phyloP scores from a whole-genome alignment of 2,329 filamentous ascomycete species.

The Hypoxylon sp. region DNA sequence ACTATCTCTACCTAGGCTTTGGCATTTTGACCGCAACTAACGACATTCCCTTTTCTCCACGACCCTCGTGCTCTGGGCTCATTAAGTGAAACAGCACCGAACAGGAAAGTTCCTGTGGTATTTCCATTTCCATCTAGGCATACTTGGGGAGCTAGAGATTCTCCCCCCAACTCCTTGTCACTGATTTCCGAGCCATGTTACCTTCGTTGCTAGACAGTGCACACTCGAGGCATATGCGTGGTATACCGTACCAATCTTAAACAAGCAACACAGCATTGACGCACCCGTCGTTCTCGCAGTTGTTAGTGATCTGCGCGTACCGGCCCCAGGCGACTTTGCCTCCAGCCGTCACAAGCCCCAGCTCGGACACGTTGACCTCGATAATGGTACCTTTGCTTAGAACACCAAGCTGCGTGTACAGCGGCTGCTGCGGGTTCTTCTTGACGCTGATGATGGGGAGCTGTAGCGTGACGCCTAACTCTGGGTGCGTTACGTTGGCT shows the following conservation, averaged over 20 bases:
- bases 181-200: neutral
- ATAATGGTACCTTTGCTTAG: conserved; percentile 83
- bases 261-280: conserved; percentile 59
- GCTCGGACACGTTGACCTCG: conserved; percentile 93
- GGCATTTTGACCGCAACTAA: neutral
- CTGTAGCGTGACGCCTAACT: conserved; percentile 89
- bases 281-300: conserved; percentile 62
- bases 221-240: neutral
- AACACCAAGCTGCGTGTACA: conserved; percentile 94
- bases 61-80: too few relatives aligned
- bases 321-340: conserved; percentile 93
- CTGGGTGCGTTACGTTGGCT: conserved; percentile 81
- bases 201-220: neutral
- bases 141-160: neutral
- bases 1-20: neutral
- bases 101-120: neutral
- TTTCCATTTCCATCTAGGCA: neutral
- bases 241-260: conserved; percentile 25
- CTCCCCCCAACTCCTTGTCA: neutral
- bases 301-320: conserved; percentile 60
- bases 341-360: conserved; percentile 89
- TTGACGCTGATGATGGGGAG: conserved; percentile 80
- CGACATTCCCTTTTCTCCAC: neutral
- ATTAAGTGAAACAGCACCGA: too few relatives aligned
- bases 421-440: conserved; percentile 84